Base-by-base conservation (phyloP, 768 basidiomycete species). In the Suillus subluteus region DNA sequence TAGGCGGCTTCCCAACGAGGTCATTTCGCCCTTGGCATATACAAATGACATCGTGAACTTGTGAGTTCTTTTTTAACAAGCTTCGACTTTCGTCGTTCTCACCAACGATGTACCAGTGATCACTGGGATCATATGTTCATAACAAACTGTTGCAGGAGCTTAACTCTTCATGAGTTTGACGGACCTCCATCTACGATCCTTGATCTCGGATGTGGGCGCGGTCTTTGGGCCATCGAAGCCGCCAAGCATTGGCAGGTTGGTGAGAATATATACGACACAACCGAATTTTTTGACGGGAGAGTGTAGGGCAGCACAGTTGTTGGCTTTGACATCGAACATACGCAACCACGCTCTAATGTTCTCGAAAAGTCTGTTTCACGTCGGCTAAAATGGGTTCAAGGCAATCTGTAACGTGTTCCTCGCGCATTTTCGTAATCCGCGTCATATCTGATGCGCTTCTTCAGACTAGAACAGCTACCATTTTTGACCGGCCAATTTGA, bases 101-200 rank as follows among this genome's bases (percentile, higher is more conserved):
- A 61, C 18, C 11, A 8, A 11, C 68, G 55, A 18, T 40, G 62
- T 40, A 32, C 40, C 66, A 92, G 91, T 68, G 88, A 91, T 68
- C 86, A 86, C 56, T 92, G 91, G 90, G 86, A 91, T 71, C 83
- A 86, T 65, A 84, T 90, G 83, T 89, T 91, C 75, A 76, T 89
- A 69, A 78, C 78, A 43, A 82, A 73, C 63, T 87, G 80, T 68
- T 85, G 75, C 62, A 73, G 79, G 59, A 79, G 82, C 23, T 71
- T 89, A 40, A 87, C 91, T 0, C 80, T 87, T 66, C 83, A 87
- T 70, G 78, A 82, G 54, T 88, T 89, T 62, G 78, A 81, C 9
- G 72, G 71, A 0, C 83, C 86, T 3, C 92, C 91, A 0, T 30
- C 72, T 1, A 74, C 78, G 4, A 80, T 91, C 0, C 84, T 94